Evolutionary conservation across 208 protist species (phyloP).

Genomic region (Trypanosomatidae sp.): DNA sequence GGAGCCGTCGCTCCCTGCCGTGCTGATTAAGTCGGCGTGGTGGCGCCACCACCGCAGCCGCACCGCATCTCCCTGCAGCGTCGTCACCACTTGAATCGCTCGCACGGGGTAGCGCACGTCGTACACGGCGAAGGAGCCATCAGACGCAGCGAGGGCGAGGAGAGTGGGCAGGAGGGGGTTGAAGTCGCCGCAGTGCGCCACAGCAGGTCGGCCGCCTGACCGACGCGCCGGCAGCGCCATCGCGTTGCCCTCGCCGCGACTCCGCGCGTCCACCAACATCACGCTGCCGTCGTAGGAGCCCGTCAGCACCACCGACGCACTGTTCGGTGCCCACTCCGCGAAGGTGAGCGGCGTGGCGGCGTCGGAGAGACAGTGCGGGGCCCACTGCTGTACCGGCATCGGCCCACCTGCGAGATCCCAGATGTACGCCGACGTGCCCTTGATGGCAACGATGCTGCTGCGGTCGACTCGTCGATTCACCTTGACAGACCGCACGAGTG

Average conservation of each 20-base stretch:
- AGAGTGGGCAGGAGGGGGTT: slow-evolving; percentile 68
- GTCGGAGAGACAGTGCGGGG: slow-evolving; percentile 35
- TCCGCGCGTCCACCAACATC: slow-evolving; percentile 63
- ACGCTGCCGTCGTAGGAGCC: slow-evolving; percentile 70
- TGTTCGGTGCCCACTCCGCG: slow-evolving; percentile 67
- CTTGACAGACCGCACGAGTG: slow-evolving; percentile 60
- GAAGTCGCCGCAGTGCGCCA: slow-evolving; percentile 61
- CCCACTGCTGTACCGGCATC: slow-evolving; percentile 58
- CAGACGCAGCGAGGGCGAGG: slow-evolving; percentile 50
- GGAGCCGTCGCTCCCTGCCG: slow-evolving; percentile 78
- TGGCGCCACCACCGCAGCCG: slow-evolving; percentile 66
- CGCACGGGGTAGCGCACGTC: slow-evolving; percentile 60
- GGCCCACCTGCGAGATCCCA: slow-evolving; percentile 61
- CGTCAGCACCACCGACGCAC: slow-evolving; percentile 59
- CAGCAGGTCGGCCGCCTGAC: slow-evolving; percentile 29
- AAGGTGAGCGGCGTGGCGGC: slow-evolving; percentile 52
- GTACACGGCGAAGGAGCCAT: slow-evolving; percentile 75
- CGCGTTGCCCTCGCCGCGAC: slow-evolving; percentile 14
- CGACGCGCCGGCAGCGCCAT: slow-evolving; percentile 8
- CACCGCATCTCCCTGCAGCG: slow-evolving; percentile 73
- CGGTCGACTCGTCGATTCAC: slow-evolving; percentile 41
- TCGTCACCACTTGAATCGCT: slow-evolving; percentile 54
- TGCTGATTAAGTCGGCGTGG: slow-evolving; percentile 70
- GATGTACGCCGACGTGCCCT: slow-evolving; percentile 44
- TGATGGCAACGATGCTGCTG: slow-evolving; percentile 38